phyloP scores from a whole-genome alignment of 1,284 basidiomycete species.

The Apiotrichum mycotoxinovorans region DNA sequence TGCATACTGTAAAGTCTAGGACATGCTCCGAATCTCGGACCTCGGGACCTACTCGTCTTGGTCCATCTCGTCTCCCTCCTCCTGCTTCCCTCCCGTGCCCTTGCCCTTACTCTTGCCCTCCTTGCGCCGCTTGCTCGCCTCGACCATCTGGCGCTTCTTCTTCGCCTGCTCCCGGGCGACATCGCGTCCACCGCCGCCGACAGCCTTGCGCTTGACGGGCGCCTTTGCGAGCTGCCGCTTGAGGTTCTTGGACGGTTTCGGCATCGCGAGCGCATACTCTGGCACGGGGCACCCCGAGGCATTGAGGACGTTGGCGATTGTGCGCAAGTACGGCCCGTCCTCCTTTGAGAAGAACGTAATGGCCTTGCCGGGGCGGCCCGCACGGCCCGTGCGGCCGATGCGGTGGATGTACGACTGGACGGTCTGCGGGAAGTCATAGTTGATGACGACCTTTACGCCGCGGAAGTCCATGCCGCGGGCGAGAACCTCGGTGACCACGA shows the following conservation, averaged over 20 bases:
- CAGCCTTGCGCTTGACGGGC: constrained; percentile 68
- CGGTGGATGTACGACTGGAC: constrained; percentile 94
- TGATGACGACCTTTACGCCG: constrained; percentile 89
- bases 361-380: constrained; percentile 84
- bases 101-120: constrained; percentile 9
- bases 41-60: neutral
- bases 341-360: constrained; percentile 95
- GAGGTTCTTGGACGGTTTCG: constrained; percentile 83
- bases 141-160: constrained; percentile 61
- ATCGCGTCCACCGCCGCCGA: constrained; percentile 63
- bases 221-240: constrained; percentile 74
- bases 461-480: constrained; percentile 97
- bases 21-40: too few relatives aligned
- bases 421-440: constrained; percentile 92
- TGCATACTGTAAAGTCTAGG: neutral
- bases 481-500: constrained; percentile 92
- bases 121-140: constrained; percentile 47
- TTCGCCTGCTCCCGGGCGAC: constrained; percentile 68
- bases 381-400: constrained; percentile 92
- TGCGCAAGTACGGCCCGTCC: constrained; percentile 85
- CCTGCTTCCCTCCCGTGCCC: neutral
- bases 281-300: constrained; percentile 85
- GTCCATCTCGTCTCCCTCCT: neutral
- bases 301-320: constrained; percentile 92
- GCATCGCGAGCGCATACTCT: constrained; percentile 82